Evolutionary conservation across 2,329 filamentous ascomycete species (phyloP).

Genomic region (Neodidymelliopsis sp.): DNA sequence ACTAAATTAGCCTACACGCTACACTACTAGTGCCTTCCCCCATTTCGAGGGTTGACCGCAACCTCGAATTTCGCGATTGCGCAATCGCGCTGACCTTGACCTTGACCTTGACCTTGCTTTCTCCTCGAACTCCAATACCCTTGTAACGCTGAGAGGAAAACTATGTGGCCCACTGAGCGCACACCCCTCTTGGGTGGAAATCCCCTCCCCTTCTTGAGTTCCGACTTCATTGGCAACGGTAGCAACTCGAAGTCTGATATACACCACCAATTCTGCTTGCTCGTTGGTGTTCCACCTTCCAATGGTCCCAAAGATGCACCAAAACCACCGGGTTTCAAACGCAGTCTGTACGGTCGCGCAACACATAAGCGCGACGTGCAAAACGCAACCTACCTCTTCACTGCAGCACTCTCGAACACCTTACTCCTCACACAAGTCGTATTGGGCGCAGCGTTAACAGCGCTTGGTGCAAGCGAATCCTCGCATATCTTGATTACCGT

Average conservation of each 20-base stretch:
- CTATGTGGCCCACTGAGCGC: constrained; percentile 15
- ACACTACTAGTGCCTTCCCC: constrained; percentile 7
- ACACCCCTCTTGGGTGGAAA: constrained; percentile 16
- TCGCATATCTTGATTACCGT: constrained; percentile 49
- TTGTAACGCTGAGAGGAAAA: background rate
- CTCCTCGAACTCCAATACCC: background rate
- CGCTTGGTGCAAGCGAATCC: constrained; percentile 46
- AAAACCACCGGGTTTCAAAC: constrained; percentile 29
- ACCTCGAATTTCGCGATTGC: constrained; percentile 13
- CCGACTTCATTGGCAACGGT: constrained; percentile 18
- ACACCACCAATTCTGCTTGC: constrained; percentile 49
- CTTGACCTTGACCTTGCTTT: background rate
- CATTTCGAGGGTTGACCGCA: constrained; percentile 1
- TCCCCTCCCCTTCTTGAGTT: constrained; percentile 11
- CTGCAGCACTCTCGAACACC: constrained; percentile 48
- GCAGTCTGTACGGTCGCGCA: constrained; percentile 49
- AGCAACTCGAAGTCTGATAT: constrained; percentile 17
- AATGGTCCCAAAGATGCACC: constrained; percentile 32
- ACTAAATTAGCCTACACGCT: constrained; percentile 12
- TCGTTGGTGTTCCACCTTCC: constrained; percentile 46
- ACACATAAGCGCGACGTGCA: constrained; percentile 40
- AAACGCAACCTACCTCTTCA: constrained; percentile 46
- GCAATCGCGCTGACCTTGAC: constrained; percentile 6
- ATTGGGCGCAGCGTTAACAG: constrained; percentile 51
- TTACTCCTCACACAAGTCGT: constrained; percentile 51